phyloP scores from a whole-genome alignment of 2,329 filamentous ascomycete species.

The Penicillium paneum region DNA sequence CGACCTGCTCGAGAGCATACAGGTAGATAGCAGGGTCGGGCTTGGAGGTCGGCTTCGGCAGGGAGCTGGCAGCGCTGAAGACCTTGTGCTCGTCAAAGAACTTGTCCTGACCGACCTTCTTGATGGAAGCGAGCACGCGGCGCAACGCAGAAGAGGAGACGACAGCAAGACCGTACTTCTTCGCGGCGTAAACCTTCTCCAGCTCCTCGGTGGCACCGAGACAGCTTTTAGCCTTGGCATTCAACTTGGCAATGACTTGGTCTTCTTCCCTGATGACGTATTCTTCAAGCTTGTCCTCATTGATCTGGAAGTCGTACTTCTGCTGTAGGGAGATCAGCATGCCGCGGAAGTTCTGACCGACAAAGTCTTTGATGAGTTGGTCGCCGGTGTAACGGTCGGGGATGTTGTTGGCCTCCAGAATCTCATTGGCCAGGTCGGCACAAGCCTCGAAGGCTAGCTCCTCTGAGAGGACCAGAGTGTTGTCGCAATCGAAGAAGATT shows the following conservation, averaged over 20 bases:
- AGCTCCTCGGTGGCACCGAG: constrained; percentile 66
- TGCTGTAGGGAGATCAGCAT: constrained; percentile 77
- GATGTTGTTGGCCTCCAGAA: constrained; percentile 66
- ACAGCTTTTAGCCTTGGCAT: constrained; percentile 65
- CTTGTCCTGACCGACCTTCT: constrained; percentile 74
- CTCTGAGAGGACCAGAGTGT: constrained; percentile 91
- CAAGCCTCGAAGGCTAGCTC: constrained; percentile 88
- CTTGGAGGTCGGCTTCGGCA: constrained; percentile 79
- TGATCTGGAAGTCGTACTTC: constrained; percentile 71
- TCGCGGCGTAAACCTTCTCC: constrained; percentile 57
- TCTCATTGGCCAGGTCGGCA: constrained; percentile 82
- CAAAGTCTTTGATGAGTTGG: constrained; percentile 78
- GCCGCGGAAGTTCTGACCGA: constrained; percentile 91
- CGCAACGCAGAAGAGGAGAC: constrained; percentile 77
- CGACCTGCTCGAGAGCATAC: constrained; percentile 69
- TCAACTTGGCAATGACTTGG: constrained; percentile 76
- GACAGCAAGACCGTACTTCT: constrained; percentile 71
- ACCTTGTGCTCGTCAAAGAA: constrained; percentile 74
- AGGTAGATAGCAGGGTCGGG: constrained; percentile 87
- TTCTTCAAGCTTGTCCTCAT: constrained; percentile 63
- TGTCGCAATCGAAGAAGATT: constrained; percentile 73
- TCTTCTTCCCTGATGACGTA: constrained; percentile 79
- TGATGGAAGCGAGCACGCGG: constrained; percentile 72
- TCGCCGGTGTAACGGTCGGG: constrained; percentile 71
- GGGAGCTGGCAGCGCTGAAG: constrained; percentile 77